phyloP scores from a whole-genome alignment of 2,329 filamentous ascomycete genomes.

The Macrophomina tecta region DNA sequence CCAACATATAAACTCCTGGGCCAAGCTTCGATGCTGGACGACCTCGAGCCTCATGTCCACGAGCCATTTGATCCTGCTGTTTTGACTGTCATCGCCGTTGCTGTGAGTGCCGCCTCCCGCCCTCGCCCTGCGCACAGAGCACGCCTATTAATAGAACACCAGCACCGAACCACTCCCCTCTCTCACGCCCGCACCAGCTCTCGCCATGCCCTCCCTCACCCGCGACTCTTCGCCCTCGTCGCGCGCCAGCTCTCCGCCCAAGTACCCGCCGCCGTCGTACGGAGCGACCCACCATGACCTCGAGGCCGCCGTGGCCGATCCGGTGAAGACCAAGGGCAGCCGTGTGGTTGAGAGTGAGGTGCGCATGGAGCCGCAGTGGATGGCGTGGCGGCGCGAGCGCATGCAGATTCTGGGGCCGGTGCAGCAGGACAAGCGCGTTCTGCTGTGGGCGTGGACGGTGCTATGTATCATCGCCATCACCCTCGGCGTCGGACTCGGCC shows the following conservation, averaged over 20 bases:
- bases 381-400: slow-evolving; percentile 24
- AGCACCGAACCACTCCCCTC: not conserved
- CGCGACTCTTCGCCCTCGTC: slow-evolving; percentile 10
- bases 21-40: not conserved
- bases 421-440: slow-evolving; percentile 22
- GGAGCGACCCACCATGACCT: slow-evolving; percentile 1
- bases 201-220: slow-evolving; percentile 5
- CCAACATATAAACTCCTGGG: not conserved
- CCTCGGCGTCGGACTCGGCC: slow-evolving; percentile 18
- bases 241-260: slow-evolving; percentile 11
- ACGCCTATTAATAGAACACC: slow-evolving; percentile 2
- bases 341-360: not conserved
- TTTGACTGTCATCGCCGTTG: not conserved
- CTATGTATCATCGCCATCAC: slow-evolving; percentile 21
- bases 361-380: slow-evolving; percentile 23
- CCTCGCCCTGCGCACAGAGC: not conserved
- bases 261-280: slow-evolving; percentile 17
- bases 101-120: not conserved
- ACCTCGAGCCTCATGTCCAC: not conserved
- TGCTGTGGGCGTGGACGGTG: slow-evolving; percentile 21
- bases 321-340: slow-evolving; percentile 7
- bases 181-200: not conserved
- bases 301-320: not conserved
- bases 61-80: not conserved
- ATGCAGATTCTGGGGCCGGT: slow-evolving; percentile 19